Evolutionary conservation across 257 asterid genomes (phyloP).

Genomic region (Solanum clarkiae): DNA sequence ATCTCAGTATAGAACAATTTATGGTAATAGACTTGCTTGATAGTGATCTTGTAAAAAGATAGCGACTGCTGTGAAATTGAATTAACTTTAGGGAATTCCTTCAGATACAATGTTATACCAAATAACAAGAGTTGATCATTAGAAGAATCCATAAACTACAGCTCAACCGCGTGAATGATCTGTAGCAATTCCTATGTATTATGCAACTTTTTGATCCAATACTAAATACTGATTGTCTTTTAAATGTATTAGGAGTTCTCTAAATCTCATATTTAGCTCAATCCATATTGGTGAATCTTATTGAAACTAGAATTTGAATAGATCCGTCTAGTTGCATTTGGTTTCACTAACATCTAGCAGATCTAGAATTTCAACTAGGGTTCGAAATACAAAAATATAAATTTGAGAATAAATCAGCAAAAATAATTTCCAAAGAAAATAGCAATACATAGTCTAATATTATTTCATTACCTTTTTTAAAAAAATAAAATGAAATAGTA

Average conservation of each 20-base stretch:
- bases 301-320: not conserved
- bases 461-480: too few species aligned
- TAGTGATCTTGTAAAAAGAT: not conserved
- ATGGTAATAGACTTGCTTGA: not conserved
- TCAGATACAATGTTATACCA: not conserved
- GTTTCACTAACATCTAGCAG: not conserved
- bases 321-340: not conserved
- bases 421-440: too few species aligned
- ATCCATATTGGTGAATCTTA: not conserved
- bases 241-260: not conserved
- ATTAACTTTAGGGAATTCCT: not conserved
- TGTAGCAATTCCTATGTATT: not conserved
- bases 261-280: not conserved
- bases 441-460: too few species aligned
- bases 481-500: too few species aligned
- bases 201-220: not conserved
- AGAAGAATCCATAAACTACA: not conserved
- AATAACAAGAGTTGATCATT: not conserved
- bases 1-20: conserved; percentile 6
- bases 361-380: too few species aligned
- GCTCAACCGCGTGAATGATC: not conserved
- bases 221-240: not conserved
- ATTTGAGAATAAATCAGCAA: too few species aligned
- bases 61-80: not conserved
- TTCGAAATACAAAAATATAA: too few species aligned